A percentile compares a stretch with the other conserved stretches of the same genome.
Conservation (phyloP, 2,329 filamentous ascomycete species). For the Cladophialophora yegresii region DNA sequence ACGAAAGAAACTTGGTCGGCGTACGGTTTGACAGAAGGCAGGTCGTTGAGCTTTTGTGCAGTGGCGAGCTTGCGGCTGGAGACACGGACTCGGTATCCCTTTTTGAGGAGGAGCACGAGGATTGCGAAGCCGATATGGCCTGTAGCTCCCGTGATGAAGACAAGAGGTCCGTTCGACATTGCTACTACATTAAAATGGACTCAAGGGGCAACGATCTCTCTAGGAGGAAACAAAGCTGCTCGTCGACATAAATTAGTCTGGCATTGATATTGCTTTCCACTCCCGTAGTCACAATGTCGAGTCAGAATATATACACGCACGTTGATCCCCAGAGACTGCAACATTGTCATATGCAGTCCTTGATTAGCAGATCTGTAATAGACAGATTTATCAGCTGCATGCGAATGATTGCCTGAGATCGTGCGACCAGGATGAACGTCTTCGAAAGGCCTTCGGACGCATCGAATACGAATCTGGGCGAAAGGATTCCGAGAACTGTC, state of each 20-base stretch:
- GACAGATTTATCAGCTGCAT: neutral
- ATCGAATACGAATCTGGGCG: neutral
- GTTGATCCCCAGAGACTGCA: neutral
- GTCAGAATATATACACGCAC: neutral
- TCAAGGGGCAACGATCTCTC: neutral
- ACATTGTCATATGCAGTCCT: neutral
- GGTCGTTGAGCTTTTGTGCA: slow-evolving; percentile 23
- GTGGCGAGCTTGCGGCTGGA: slow-evolving; percentile 34
- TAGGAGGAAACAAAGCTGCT: neutral
- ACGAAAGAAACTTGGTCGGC: slow-evolving; percentile 33
- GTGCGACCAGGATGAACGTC: neutral
- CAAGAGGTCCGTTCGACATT: slow-evolving; percentile 11
- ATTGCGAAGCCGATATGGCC: slow-evolving; percentile 36
- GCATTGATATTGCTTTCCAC: neutral
- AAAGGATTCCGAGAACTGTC: too few relatives aligned
- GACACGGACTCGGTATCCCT: slow-evolving; percentile 36
- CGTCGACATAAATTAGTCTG: neutral
- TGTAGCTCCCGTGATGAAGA: slow-evolving; percentile 32
- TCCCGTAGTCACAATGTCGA: neutral
- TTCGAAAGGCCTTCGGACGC: neutral
- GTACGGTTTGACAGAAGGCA: slow-evolving; percentile 22
- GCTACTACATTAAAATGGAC: neutral
- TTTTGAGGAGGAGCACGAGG: slow-evolving; percentile 32
- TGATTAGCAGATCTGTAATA: neutral
- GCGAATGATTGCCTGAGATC: neutral